Conservation (phyloP, 495 filamentous ascomycete species). For the Trichoderma reesei region DNA sequence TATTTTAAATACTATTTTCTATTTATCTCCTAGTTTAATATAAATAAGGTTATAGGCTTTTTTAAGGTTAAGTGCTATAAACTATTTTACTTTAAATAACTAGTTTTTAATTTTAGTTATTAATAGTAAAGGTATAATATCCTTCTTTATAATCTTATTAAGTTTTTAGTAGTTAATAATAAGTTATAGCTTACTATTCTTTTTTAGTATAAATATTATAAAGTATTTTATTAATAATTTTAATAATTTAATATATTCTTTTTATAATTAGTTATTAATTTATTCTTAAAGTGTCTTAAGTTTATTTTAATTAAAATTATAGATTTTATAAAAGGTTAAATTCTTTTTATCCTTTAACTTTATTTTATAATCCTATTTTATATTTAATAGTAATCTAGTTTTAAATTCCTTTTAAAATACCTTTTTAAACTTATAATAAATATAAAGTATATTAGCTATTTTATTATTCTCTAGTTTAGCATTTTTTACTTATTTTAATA, state of each 20-base stretch:
- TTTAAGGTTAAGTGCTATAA: not conserved
- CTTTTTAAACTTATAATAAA: no score
- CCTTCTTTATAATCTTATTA: slow-evolving; percentile 10
- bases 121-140: not conserved
- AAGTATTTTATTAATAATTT: not conserved
- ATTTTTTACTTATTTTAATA: no score
- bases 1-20: slow-evolving; percentile 17
- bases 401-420: not conserved
- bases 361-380: not conserved
- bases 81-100: not conserved
- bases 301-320: not conserved
- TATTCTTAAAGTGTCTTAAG: not conserved
- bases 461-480: no score
- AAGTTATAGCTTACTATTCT: not conserved
- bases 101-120: not conserved
- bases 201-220: not conserved
- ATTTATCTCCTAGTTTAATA: slow-evolving; percentile 16
- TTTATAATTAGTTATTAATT: not conserved
- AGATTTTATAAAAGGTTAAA: not conserved
- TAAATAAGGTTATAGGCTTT: slow-evolving; percentile 12
- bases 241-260: not conserved
- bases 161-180: not conserved
- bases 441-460: no score
- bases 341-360: not conserved
- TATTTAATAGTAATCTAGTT: not conserved